Base-by-base conservation (phyloP, 1,284 basidiomycete species). In the Cryptococcus neoformans region DNA sequence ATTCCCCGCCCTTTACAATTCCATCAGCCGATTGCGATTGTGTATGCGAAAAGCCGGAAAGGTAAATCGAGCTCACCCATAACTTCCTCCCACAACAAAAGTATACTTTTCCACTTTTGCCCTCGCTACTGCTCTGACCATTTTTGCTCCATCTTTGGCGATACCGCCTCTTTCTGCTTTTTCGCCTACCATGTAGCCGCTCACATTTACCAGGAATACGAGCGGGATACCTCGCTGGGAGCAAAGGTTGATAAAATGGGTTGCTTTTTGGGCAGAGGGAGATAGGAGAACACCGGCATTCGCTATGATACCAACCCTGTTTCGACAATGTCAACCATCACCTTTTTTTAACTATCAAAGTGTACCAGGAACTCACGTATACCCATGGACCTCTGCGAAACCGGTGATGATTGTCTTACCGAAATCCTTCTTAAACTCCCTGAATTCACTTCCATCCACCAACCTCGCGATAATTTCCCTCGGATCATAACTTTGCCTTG, bases 201-300 rank as follows among this genome's bases (percentile, higher is more conserved):
- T 92, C 10, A 96, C 91, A 71, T 97, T 97, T 53, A 96, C 92
- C 44, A 97, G 82, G 82, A 96, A 97, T 28, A 97, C 81, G 8
- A 97, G 79, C 0, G 94, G 93, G 53, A 95, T 92, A 66, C 84
- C 83, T 16, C 93, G 83, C 76, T 97, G 94, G 7, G 90, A 92
- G 74, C 93, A 97, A 5, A 96, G 83, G 74, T 96, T 85, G 60
- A 97, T 95, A 73, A 97, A 96, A 71, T 95, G 92, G 2, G 92
- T 91, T 11, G 92, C 92, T 76, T 97, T 96, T 55, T 93, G 79
- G 1, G 93, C 93, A 1, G 92, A 92, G 4, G 91, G 90, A 4
- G 92, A 94, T 78, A 97, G 92, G 28, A 97, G 80, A 57, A 96
- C 92, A 60, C 93, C 93, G 68, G 94, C 94, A 79, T 97, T 97